A percentile compares a stretch with the other conserved stretches of the same genome.
These are phyloP conservation scores for Claviceps sp. DNA, from an alignment of 2,329 filamentous ascomycete genomes.

Conservation along the genomic window DNA sequence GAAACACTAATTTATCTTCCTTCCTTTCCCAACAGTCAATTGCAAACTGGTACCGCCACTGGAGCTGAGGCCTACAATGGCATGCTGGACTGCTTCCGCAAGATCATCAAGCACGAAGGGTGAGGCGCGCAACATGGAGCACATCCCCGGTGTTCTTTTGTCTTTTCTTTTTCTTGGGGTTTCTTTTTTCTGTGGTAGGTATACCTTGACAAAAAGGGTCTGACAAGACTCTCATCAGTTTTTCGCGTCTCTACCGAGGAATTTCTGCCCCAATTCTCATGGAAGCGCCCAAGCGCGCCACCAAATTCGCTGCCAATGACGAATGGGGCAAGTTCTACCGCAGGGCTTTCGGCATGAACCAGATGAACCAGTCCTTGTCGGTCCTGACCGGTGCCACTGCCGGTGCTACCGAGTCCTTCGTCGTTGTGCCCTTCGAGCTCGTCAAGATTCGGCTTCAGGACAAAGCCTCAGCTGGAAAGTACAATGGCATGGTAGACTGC, in stretches of 20 bases:
- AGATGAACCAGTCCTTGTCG: constrained; percentile 87
- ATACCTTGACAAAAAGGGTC: background rate
- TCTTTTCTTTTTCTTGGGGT: background rate
- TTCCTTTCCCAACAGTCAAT: constrained; percentile 45
- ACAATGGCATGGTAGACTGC: constrained; percentile 70
- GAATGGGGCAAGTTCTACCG: constrained; percentile 95
- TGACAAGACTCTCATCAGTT: constrained; percentile 30
- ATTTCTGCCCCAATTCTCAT: constrained; percentile 94
- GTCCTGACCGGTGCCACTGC: constrained; percentile 89
- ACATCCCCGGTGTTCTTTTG: background rate
- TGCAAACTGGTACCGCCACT: constrained; percentile 61
- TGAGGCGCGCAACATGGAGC: constrained; percentile 27
- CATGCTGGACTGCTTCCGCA: constrained; percentile 96
- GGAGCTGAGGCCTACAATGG: constrained; percentile 84
- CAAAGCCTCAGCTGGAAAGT: constrained; percentile 80
- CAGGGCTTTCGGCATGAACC: constrained; percentile 64
- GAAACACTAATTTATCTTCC: constrained; percentile 9
- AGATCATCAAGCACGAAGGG: constrained; percentile 95
- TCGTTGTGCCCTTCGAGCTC: constrained; percentile 95
- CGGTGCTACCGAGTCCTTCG: constrained; percentile 89
- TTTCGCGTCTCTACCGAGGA: constrained; percentile 86
- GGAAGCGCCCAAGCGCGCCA: constrained; percentile 88
- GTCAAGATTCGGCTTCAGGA: constrained; percentile 98
- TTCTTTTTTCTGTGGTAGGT: background rate
- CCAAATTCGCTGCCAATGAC: constrained; percentile 98